Evolutionary conservation across 2,329 filamentous ascomycete genomes (phyloP).

Genomic region (Ascochyta fabae): DNA sequence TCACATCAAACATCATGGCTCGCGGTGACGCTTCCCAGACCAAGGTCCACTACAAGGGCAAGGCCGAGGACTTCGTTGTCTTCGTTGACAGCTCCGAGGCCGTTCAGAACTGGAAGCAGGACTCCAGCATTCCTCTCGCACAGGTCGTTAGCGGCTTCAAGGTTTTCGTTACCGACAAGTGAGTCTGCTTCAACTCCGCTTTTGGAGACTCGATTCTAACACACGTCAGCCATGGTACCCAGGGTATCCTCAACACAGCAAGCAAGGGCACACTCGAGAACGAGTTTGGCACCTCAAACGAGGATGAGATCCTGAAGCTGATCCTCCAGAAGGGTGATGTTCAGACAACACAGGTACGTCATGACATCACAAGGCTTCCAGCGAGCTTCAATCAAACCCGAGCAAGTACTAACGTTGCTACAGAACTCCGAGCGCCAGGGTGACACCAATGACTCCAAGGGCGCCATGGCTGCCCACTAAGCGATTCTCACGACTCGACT

Average conservation of each 20-base stretch:
- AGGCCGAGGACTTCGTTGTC: constrained; percentile 71
- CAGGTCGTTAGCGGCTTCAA: constrained; percentile 89
- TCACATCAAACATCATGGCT: constrained; percentile 36
- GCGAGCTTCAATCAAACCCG: neutral
- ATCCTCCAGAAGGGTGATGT: constrained; percentile 77
- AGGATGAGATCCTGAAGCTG: constrained; percentile 80
- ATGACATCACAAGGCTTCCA: neutral
- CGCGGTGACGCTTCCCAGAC: constrained; percentile 62
- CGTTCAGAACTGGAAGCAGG: constrained; percentile 81
- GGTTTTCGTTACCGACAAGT: constrained; percentile 90
- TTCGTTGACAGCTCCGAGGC: constrained; percentile 66
- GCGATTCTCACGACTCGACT: constrained; percentile 13
- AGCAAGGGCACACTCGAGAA: constrained; percentile 77
- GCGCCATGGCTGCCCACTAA: constrained; percentile 43
- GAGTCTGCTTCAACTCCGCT: constrained; percentile 50
- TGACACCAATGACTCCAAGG: constrained; percentile 52
- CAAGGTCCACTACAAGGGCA: constrained; percentile 88
- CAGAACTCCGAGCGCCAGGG: constrained; percentile 52
- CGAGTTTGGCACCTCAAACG: constrained; percentile 82
- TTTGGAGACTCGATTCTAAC: neutral
- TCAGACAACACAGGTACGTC: constrained; percentile 12
- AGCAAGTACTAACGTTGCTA: constrained; percentile 13
- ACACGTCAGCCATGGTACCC: constrained; percentile 74
- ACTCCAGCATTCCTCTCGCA: constrained; percentile 78
- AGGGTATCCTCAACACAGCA: constrained; percentile 78